Conservation (phyloP, 73 alveolate genomes). For the Durusdinium trenchii region DNA sequence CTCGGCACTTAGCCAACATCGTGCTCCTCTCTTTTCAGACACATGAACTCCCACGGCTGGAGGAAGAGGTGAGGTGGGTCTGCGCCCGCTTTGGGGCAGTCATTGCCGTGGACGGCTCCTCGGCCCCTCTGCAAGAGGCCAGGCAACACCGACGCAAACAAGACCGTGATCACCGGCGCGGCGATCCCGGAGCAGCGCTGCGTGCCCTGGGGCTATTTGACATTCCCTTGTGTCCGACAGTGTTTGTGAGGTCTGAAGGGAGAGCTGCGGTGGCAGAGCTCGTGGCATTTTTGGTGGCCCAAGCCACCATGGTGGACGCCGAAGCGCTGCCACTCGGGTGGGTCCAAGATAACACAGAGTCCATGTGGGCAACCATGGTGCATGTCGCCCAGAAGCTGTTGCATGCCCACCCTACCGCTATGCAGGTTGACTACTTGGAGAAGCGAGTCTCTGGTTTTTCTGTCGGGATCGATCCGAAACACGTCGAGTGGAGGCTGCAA, state of each 20-base stretch:
- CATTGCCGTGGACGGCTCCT: conserved; percentile 41
- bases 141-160: background rate
- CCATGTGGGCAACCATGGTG: background rate
- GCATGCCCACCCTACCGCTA: background rate
- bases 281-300: background rate
- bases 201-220: conserved; percentile 49
- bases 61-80: conserved; percentile 21
- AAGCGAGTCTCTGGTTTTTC: background rate
- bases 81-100: conserved; percentile 26
- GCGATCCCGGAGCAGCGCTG: conserved; percentile 23
- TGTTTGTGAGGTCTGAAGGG: background rate
- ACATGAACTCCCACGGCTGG: background rate
- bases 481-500: conserved; percentile 58
- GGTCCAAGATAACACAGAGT: conserved; percentile 26
- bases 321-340: conserved; percentile 10
- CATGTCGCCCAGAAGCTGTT: background rate
- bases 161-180: background rate
- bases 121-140: conserved; percentile 57
- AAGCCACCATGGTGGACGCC: background rate
- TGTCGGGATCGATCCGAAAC: conserved; percentile 30
- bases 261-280: conserved; percentile 14
- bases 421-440: background rate
- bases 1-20: background rate
- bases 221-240: conserved; percentile 33
- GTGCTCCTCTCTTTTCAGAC: conserved; percentile 32